Conservation (phyloP, 2,329 filamentous ascomycete genomes). For the Aspergillus calidoustus region DNA sequence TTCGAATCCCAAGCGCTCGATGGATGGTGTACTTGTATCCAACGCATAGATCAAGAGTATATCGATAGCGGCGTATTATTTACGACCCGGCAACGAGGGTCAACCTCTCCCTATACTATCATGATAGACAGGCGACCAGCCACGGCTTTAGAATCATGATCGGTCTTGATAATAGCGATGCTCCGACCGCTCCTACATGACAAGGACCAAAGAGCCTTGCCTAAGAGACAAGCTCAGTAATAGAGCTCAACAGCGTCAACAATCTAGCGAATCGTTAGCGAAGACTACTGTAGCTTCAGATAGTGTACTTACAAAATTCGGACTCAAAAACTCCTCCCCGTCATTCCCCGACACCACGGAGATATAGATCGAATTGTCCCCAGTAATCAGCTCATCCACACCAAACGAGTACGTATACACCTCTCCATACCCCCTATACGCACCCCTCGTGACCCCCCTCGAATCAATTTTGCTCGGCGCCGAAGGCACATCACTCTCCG, state of each 20-base stretch:
- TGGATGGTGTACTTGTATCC: no score
- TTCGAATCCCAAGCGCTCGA: no score
- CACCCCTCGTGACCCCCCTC: conserved; percentile 8
- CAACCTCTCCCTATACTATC: no score
- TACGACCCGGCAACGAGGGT: no score
- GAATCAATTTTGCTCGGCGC: conserved; percentile 4
- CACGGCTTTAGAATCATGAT: no score
- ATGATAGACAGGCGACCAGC: no score
- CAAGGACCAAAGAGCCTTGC: no score
- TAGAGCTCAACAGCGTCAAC: conserved; percentile 2
- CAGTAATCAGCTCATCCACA: neutral
- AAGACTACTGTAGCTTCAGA: neutral
- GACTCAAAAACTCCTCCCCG: conserved; percentile 11
- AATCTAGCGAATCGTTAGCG: neutral
- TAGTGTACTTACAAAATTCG: conserved; percentile 7
- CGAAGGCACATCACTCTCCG: neutral
- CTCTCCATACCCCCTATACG: conserved; percentile 11
- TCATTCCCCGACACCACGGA: neutral
- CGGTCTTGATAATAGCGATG: no score
- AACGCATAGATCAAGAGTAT: no score
- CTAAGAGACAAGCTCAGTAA: neutral
- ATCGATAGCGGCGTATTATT: no score
- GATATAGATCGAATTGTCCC: conserved; percentile 8
- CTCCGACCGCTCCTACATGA: no score
- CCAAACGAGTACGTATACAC: conserved; percentile 7